Percentiles rank a stretch among this genome's conserved stretches.
phyloP scores from a whole-genome alignment of 768 basidiomycete genomes.

The Nevesoporus exiguus region DNA sequence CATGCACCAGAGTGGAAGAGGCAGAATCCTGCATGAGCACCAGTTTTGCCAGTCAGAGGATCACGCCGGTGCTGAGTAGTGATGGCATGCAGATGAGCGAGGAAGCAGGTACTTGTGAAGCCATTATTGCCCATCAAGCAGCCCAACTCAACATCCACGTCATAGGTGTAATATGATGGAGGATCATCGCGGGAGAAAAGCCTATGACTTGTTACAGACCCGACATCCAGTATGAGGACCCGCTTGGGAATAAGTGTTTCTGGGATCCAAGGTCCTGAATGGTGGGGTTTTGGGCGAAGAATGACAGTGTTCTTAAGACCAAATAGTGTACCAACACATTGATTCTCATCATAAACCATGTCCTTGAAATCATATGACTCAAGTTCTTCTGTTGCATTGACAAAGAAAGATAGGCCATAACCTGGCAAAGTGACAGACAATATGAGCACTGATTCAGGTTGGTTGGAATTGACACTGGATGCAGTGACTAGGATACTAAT shows the following conservation, averaged over 20 bases:
- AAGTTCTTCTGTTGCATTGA: background rate
- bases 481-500: background rate
- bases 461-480: background rate
- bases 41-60: background rate
- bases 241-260: background rate
- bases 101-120: background rate
- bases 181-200: background rate
- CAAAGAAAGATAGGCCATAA: background rate
- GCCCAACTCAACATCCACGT: background rate
- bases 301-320: background rate
- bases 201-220: background rate
- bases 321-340: background rate
- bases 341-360: background rate
- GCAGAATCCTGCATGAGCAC: background rate
- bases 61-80: background rate
- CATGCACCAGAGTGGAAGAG: background rate
- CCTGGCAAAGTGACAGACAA: background rate
- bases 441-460: background rate
- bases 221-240: background rate
- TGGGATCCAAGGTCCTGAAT: background rate
- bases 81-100: background rate
- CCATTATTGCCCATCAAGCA: background rate
- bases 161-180: background rate
- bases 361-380: background rate
- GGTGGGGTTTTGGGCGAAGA: background rate